Conservation (phyloP, 2,329 filamentous ascomycete genomes). For the Ophiostoma triangulosporum region DNA sequence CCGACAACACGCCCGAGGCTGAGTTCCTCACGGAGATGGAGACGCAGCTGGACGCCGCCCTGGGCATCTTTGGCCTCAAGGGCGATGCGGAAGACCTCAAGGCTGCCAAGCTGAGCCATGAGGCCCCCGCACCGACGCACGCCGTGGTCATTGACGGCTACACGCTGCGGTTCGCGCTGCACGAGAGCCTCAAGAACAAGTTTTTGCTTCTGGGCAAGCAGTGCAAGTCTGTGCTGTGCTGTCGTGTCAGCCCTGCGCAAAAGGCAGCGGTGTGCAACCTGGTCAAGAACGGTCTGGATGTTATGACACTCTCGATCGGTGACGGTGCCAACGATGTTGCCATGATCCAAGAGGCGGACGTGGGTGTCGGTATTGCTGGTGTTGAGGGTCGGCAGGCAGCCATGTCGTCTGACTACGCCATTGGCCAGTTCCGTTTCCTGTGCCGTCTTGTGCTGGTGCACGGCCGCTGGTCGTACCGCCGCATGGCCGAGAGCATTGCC, state of each 20-base stretch:
- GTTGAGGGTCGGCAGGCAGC: slow-evolving; percentile 84
- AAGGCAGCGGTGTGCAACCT: slow-evolving; percentile 94
- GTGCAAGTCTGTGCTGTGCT: slow-evolving; percentile 92
- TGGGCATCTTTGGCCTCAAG: slow-evolving; percentile 61
- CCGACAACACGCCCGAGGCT: slow-evolving; percentile 32
- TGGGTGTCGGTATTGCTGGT: slow-evolving; percentile 91
- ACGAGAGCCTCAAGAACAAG: slow-evolving; percentile 73
- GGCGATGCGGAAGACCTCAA: slow-evolving; percentile 78
- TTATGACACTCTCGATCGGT: slow-evolving; percentile 89
- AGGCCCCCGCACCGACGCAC: slow-evolving; percentile 75
- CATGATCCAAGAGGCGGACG: slow-evolving; percentile 95
- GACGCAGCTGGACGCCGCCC: slow-evolving; percentile 58
- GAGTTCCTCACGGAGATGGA: slow-evolving; percentile 45
- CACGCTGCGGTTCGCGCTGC: slow-evolving; percentile 74
- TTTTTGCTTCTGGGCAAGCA: slow-evolving; percentile 93
- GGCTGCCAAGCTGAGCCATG: slow-evolving; percentile 67
- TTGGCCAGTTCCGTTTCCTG: slow-evolving; percentile 85
- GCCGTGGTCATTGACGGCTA: slow-evolving; percentile 93
- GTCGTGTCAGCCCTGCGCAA: slow-evolving; percentile 89
- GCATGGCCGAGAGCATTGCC: slow-evolving; percentile 82
- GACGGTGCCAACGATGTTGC: slow-evolving; percentile 93
- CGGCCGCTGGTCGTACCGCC: slow-evolving; percentile 90
- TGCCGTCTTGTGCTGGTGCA: slow-evolving; percentile 78
- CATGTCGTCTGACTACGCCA: slow-evolving; percentile 94
- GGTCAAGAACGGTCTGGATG: slow-evolving; percentile 88